These are phyloP conservation scores for Carex arenaria DNA, from an alignment of 202 grass and related monocot genomes.

Conservation along the genomic window DNA sequence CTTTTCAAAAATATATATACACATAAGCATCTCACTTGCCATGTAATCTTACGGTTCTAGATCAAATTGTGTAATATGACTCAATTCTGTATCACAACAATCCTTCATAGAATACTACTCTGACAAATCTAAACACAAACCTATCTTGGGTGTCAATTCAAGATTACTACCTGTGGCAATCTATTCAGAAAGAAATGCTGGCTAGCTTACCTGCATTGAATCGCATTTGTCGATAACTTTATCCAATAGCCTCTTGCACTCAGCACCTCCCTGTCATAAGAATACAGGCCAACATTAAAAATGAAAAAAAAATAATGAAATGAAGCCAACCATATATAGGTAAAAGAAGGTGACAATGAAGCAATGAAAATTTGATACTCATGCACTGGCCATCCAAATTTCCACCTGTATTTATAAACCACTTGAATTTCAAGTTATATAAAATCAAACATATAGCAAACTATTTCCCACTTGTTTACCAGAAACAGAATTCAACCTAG, in stretches of 20 bases:
- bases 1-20: too few species aligned
- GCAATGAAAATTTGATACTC: neutral
- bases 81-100: neutral
- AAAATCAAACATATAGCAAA: neutral
- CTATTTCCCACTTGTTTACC: neutral
- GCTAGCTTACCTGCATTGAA: constrained; percentile 77
- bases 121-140: neutral
- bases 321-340: neutral
- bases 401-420: neutral
- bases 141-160: neutral
- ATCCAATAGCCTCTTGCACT: constrained; percentile 96
- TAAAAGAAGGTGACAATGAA: neutral
- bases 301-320: constrained; percentile 2
- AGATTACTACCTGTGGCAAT: neutral
- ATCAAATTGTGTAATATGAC: neutral
- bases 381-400: constrained; percentile 2
- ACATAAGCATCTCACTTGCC: neutral
- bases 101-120: neutral
- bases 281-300: constrained; percentile 5
- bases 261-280: constrained; percentile 75
- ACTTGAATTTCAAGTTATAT: neutral
- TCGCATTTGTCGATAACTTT: constrained; percentile 98
- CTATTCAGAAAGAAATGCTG: constrained; percentile 15
- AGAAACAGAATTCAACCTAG: neutral
- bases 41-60: neutral